Evolutionary conservation across 495 filamentous ascomycete species (phyloP).

Genomic region (Sporormia fimetaria): DNA sequence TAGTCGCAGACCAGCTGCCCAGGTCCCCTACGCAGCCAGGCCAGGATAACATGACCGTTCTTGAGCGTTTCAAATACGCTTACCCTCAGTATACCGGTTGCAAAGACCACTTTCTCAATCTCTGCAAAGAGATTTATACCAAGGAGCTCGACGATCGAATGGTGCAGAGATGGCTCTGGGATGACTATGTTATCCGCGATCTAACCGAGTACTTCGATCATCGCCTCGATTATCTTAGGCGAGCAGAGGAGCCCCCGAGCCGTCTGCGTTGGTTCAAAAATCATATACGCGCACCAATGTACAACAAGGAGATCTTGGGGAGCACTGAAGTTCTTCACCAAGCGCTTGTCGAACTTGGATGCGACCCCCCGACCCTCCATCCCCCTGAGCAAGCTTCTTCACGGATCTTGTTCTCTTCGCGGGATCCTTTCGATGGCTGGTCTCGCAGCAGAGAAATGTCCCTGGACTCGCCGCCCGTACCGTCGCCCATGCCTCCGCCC

Average conservation of each 20-base stretch:
- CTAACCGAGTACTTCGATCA: conserved; percentile 23
- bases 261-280: conserved; percentile 25
- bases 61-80: conserved; percentile 17
- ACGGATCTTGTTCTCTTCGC: too few relatives aligned
- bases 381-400: too few relatives aligned
- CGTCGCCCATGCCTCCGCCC: too few relatives aligned
- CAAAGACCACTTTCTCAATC: conserved; percentile 21
- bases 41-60: too few relatives aligned
- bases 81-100: conserved; percentile 27
- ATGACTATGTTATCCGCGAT: conserved; percentile 28
- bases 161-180: conserved; percentile 26
- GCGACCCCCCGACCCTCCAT: too few relatives aligned
- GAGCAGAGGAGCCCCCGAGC: conserved; percentile 12
- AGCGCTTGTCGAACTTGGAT: conserved; percentile 9
- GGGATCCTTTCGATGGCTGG: too few relatives aligned
- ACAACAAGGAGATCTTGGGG: conserved; percentile 12
- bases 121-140: conserved; percentile 19
- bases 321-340: conserved; percentile 1
- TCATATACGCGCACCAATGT: conserved; percentile 13
- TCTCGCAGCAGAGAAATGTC: too few relatives aligned
- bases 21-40: too few relatives aligned
- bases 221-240: conserved; percentile 4
- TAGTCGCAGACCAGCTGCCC: too few relatives aligned
- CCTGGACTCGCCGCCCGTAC: too few relatives aligned
- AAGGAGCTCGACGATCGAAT: conserved; percentile 19